phyloP scores from a whole-genome alignment of 495 filamentous ascomycete species.

The Tuber aestivum region DNA sequence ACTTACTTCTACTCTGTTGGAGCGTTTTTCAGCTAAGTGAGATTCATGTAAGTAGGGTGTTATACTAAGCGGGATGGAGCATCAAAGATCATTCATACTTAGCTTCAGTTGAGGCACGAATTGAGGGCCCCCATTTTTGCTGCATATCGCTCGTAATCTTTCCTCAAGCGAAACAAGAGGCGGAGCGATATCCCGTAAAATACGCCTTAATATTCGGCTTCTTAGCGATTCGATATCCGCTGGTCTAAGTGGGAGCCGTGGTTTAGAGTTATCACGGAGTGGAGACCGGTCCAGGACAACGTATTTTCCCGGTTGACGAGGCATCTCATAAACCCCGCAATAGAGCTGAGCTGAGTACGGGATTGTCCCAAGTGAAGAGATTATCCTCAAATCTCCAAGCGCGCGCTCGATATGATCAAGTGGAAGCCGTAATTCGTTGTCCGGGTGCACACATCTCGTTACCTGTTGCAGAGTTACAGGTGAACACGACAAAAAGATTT shows the following conservation, averaged over 20 bases:
- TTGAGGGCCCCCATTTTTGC: too few species aligned
- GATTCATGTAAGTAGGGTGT: background rate
- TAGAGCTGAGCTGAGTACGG: background rate
- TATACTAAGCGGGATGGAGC: background rate
- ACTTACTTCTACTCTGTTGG: background rate
- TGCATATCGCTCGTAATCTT: too few species aligned
- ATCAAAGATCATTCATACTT: background rate
- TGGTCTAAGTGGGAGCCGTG: background rate
- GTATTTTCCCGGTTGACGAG: background rate
- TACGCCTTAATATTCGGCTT: background rate
- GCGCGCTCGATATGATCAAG: background rate
- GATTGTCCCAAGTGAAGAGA: background rate
- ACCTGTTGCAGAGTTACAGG: background rate
- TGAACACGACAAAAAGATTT: background rate
- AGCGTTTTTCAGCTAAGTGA: background rate
- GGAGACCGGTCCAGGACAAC: conserved; percentile 14
- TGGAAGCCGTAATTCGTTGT: background rate
- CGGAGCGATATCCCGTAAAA: background rate
- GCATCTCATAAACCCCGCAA: conserved; percentile 13
- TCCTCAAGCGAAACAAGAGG: background rate
- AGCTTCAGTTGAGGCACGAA: too few species aligned
- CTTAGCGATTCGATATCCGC: background rate
- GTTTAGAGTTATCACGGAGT: background rate
- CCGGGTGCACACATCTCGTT: background rate
- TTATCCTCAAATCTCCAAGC: conserved; percentile 11